Conservation (phyloP, 768 basidiomycete genomes). For the Auricularia sp. region DNA sequence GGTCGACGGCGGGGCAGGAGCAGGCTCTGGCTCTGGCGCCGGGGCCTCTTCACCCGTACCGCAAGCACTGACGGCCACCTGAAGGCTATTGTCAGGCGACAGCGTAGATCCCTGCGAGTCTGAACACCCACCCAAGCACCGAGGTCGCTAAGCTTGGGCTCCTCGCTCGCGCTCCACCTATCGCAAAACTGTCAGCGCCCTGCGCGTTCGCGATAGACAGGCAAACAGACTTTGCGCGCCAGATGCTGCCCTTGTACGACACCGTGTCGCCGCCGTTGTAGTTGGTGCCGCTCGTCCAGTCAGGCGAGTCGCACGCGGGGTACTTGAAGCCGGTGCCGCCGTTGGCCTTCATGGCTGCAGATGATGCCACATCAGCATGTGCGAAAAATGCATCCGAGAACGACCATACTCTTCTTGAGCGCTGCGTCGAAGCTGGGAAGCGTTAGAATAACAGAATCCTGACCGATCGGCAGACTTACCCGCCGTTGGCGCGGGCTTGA, state of each 20-base stretch:
- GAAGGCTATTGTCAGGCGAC: background rate
- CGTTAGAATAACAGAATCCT: background rate
- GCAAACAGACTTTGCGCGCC: background rate
- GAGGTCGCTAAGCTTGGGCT: background rate
- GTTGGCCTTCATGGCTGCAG: slow-evolving; percentile 24
- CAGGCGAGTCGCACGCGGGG: slow-evolving; percentile 44
- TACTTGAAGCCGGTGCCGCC: slow-evolving; percentile 59
- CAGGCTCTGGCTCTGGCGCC: background rate
- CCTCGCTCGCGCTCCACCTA: background rate
- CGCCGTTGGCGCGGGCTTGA: slow-evolving; percentile 23
- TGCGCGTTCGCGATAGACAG: background rate
- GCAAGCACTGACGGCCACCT: background rate
- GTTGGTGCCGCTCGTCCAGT: slow-evolving; percentile 36
- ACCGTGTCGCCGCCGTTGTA: slow-evolving; percentile 45
- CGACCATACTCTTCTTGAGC: slow-evolving; percentile 39
- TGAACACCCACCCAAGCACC: background rate
- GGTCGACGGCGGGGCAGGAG: background rate
- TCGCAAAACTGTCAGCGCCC: background rate
- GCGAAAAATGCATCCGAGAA: too few relatives aligned
- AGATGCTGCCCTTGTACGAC: slow-evolving; percentile 34
- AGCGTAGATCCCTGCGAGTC: background rate
- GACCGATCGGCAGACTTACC: slow-evolving; percentile 16
- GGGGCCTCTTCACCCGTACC: background rate
- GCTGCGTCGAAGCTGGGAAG: background rate
- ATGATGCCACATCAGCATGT: slow-evolving; percentile 18